Base-by-base conservation (phyloP, 2,329 filamentous ascomycete genomes). In the Xylaria sp. region DNA sequence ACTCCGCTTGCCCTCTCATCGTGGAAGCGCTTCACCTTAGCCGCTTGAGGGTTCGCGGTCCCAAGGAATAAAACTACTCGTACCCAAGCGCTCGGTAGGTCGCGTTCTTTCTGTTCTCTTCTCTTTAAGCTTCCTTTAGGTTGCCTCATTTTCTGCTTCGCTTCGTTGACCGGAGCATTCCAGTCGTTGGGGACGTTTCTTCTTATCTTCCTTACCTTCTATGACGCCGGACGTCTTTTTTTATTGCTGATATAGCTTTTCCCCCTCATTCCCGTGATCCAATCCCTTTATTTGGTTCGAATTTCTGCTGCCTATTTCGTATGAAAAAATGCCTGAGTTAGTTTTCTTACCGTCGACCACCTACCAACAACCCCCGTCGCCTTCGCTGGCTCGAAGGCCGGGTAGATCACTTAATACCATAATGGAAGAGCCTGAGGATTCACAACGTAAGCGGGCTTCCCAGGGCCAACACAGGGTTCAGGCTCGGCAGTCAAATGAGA, bases 351-450 rank as follows among this genome's bases (percentile, higher is more conserved):
- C 82, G 48, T 75, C 77, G 64, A 79, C 75, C 68, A 80, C 80
- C 71, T 85, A 83, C 74, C 80, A 79, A 75, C 80, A 79, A 75
- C 79, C 84, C 76, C 81, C 80, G 71, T 84, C 84, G 70, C 81
- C 84, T 81, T 83, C 83, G 87, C 86, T 82, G 84, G 87, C 78
- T 78, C 86, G 86, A 82, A 84, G 84, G 80, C 80, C 79, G 70
- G 81, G 79, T 76, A 81, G 79, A 79, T 79, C 76, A 70, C 87
- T 89, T 88, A 89, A 89, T 88, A 87, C 87, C 70, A 89, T 89
- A 87, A 86, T 89, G 75, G 87, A 89, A 76, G 87, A 84, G 70
- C 78, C 79, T 67, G 83, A 85, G 61, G 80, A 82, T 72, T 75
- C 76, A 32, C 75, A 76, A 43, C 70, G 71, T 53, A 74, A 59